Conservation (phyloP, 106 monocot species). For the Cymbidium sinense region DNA sequence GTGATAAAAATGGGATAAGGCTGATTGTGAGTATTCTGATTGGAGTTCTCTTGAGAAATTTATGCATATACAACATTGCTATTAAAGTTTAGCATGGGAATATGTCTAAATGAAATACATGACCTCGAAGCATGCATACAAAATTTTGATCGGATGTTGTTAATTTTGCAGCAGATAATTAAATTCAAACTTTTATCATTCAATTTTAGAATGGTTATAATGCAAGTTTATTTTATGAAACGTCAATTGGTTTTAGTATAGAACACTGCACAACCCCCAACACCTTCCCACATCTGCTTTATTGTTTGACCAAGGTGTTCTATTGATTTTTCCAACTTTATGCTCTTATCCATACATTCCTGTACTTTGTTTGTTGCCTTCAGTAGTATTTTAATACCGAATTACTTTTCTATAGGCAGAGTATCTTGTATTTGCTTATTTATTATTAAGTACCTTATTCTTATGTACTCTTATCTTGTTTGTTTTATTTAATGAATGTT, state of each 20-base stretch:
- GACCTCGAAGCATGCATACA: neutral
- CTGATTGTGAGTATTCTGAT: no score
- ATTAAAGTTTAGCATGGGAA: no score
- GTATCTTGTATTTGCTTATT: neutral
- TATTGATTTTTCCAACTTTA: neutral
- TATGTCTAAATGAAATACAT: slow-evolving; percentile 1
- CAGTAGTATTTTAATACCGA: neutral
- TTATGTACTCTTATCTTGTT: neutral
- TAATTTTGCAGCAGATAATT: neutral
- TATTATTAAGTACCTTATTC: neutral
- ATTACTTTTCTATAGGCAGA: neutral
- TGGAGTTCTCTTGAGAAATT: no score
- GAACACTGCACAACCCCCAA: neutral
- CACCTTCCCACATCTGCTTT: neutral
- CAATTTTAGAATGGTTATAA: neutral
- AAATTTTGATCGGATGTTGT: neutral
- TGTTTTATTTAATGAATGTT: neutral
- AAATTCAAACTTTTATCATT: neutral
- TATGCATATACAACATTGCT: no score
- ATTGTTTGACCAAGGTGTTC: neutral
- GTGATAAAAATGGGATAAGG: no score
- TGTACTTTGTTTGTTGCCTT: neutral
- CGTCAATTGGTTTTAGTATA: neutral
- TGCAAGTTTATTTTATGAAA: neutral
- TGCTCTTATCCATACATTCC: neutral